phyloP scores from a whole-genome alignment of 768 basidiomycete genomes.

The Leccinum subtestaceum region DNA sequence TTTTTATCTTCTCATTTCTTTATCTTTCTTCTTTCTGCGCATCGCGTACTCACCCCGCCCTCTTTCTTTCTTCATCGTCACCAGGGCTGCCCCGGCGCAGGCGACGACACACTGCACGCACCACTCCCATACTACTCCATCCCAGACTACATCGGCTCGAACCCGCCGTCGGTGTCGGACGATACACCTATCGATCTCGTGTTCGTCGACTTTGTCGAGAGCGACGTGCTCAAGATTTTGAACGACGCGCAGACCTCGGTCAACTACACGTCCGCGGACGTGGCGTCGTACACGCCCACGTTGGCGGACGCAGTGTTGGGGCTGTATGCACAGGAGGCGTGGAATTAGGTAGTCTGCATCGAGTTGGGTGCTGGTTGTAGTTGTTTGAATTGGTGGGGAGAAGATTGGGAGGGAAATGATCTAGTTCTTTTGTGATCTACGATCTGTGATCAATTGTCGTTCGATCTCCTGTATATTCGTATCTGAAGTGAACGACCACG shows the following conservation, averaged over 20 bases:
- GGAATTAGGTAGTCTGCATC: slow-evolving; percentile 20
- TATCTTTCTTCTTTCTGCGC: neutral
- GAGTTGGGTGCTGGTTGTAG: too few species aligned
- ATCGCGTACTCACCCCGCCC: neutral
- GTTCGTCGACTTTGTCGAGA: slow-evolving; percentile 68
- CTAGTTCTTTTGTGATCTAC: too few species aligned
- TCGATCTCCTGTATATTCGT: too few species aligned
- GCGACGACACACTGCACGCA: slow-evolving; percentile 68
- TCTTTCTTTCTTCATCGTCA: neutral
- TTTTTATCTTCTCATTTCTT: neutral
- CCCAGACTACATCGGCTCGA: slow-evolving; percentile 60
- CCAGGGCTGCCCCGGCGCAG: slow-evolving; percentile 68
- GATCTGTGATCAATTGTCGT: too few species aligned
- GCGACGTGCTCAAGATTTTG: slow-evolving; percentile 48
- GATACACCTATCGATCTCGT: slow-evolving; percentile 66
- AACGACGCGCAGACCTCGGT: slow-evolving; percentile 52
- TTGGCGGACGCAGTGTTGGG: slow-evolving; percentile 37
- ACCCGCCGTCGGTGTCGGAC: slow-evolving; percentile 47
- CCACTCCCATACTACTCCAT: slow-evolving; percentile 54
- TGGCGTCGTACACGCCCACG: slow-evolving; percentile 51
- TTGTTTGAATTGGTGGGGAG: too few species aligned
- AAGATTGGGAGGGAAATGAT: too few species aligned
- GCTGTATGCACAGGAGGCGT: slow-evolving; percentile 36
- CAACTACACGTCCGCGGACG: slow-evolving; percentile 51
- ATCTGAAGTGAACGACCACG: too few species aligned